Evolutionary conservation across 257 asterid genomes (phyloP).

Genomic region (Lycium barbarum): DNA sequence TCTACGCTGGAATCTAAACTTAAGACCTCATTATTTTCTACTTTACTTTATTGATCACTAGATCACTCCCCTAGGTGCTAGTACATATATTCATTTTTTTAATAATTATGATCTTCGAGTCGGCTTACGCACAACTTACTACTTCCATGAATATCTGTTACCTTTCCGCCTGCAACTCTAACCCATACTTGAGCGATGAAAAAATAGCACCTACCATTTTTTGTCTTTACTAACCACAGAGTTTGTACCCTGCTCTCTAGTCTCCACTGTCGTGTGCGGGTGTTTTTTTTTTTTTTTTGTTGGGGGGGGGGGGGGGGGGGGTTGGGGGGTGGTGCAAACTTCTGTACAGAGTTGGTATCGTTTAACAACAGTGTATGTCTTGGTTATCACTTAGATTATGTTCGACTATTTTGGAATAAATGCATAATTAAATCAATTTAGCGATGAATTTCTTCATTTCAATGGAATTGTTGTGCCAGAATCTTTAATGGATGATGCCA

Average conservation of each 20-base stretch:
- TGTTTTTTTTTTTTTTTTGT: too few relatives aligned
- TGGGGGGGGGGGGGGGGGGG: neutral
- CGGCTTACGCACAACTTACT: neutral
- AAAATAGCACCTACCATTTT: neutral
- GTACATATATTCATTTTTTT: neutral
- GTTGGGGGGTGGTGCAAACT: neutral
- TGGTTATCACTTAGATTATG: neutral
- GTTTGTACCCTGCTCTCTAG: neutral
- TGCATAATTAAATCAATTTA: neutral
- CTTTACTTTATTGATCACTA: neutral
- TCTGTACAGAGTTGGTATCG: too few relatives aligned
- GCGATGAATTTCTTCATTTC: neutral
- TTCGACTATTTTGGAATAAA: neutral
- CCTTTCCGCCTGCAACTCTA: neutral
- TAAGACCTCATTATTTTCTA: neutral
- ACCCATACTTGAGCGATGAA: too few relatives aligned
- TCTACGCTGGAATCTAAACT: fast-evolving
- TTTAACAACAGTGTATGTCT: neutral
- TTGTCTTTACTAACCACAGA: neutral
- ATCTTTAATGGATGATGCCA: neutral
- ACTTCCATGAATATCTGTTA: neutral
- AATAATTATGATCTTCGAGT: neutral
- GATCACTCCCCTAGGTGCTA: neutral
- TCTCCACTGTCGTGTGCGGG: neutral
- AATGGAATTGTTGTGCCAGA: neutral